Conservation (phyloP, 768 basidiomycete genomes). For the Mrakia blollopis region DNA sequence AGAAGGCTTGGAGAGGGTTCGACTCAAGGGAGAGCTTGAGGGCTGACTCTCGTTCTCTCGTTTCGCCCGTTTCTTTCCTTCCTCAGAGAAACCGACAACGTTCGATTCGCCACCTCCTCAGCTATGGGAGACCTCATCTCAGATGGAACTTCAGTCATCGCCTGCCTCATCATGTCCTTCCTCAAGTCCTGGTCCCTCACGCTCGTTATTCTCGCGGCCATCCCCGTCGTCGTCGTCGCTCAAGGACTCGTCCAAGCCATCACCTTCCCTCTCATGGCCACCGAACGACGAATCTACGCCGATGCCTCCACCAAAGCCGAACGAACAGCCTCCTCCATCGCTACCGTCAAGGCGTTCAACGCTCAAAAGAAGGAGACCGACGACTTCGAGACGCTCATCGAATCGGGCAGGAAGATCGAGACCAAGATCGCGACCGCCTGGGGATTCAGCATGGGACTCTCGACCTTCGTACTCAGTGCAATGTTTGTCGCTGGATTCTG, state of each 20-base stretch:
- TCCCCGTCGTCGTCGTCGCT: slow-evolving; percentile 73
- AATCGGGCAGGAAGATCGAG: slow-evolving; percentile 51
- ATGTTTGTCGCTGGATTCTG: slow-evolving; percentile 98
- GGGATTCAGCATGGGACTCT: slow-evolving; percentile 63
- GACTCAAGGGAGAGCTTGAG: not conserved
- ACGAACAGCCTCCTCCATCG: slow-evolving; percentile 59
- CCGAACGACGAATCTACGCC: slow-evolving; percentile 63
- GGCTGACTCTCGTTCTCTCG: not conserved
- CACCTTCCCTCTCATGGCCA: slow-evolving; percentile 61
- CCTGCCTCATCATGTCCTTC: slow-evolving; percentile 78
- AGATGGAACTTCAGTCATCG: slow-evolving; percentile 58
- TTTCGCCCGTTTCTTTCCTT: slow-evolving; percentile 22
- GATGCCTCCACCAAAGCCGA: slow-evolving; percentile 74
- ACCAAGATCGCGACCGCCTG: slow-evolving; percentile 62
- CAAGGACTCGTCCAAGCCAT: slow-evolving; percentile 68
- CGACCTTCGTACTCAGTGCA: slow-evolving; percentile 75
- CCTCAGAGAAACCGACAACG: slow-evolving; percentile 85
- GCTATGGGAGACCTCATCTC: slow-evolving; percentile 65
- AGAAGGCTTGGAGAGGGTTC: not conserved
- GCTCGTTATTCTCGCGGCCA: slow-evolving; percentile 82
- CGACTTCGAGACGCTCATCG: slow-evolving; percentile 51
- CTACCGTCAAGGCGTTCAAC: slow-evolving; percentile 91
- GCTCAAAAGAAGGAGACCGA: slow-evolving; percentile 58
- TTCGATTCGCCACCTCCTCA: slow-evolving; percentile 75
- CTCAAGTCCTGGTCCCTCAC: slow-evolving; percentile 73